Evolutionary conservation across 164 flowering plant genomes (phyloP).

Genomic region (Akebia trifoliata): DNA sequence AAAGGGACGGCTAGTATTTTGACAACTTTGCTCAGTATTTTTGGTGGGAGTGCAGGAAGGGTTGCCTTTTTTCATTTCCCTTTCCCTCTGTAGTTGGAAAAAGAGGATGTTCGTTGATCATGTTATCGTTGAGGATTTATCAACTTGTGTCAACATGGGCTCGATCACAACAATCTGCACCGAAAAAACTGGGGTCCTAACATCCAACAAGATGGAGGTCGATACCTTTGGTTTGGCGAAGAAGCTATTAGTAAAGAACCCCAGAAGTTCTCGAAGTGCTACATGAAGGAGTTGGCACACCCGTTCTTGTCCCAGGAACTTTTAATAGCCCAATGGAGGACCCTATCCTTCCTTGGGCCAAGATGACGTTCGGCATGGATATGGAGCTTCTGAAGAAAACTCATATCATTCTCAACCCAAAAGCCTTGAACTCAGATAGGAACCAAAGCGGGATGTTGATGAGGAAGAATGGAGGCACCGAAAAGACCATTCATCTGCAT

Average conservation of each 20-base stretch:
- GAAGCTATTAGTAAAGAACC: constrained; percentile 9
- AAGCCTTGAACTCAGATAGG: not conserved
- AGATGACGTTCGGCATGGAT: not conserved
- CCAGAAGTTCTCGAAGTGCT: constrained; percentile 16
- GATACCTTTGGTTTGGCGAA: constrained; percentile 13
- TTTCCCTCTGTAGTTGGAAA: constrained; percentile 15
- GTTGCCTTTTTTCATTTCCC: constrained; percentile 17
- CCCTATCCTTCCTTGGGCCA: constrained; percentile 5
- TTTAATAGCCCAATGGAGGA: not conserved
- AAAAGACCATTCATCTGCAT: constrained; percentile 1
- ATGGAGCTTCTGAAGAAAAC: not conserved
- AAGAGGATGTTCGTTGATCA: not conserved
- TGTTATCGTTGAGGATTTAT: constrained; percentile 7
- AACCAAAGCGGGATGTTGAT: constrained; percentile 13
- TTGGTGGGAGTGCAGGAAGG: constrained; percentile 4
- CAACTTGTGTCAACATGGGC: constrained; percentile 18
- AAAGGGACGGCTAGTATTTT: not conserved
- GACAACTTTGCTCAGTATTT: not conserved
- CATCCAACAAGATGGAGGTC: constrained; percentile 12
- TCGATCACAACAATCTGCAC: constrained; percentile 14
- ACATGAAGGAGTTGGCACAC: constrained; percentile 12
- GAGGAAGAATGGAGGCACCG: constrained; percentile 9
- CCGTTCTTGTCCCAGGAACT: not conserved
- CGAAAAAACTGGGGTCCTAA: constrained; percentile 15
- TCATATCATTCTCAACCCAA: not conserved